phyloP scores from a whole-genome alignment of 177 flowering plant genomes.

The Vitis hybrid region DNA sequence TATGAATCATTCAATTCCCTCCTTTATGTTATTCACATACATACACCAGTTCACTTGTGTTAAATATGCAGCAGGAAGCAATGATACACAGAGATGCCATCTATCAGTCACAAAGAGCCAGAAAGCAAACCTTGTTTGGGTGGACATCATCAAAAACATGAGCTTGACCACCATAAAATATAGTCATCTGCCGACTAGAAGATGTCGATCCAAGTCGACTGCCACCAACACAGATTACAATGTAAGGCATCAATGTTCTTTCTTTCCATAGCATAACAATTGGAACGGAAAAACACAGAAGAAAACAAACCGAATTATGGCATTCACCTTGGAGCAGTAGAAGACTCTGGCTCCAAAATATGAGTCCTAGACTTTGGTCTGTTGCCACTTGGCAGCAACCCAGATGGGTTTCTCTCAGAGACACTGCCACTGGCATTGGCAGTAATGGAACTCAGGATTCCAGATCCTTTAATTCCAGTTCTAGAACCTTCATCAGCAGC shows the following conservation, averaged over 20 bases:
- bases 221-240: constrained; percentile 17
- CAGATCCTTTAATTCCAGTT: constrained; percentile 90
- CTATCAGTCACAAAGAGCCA: constrained; percentile 6
- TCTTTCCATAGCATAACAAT: not conserved
- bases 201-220: constrained; percentile 51
- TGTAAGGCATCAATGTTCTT: not conserved
- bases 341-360: constrained; percentile 48
- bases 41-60: too few species aligned
- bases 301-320: not conserved
- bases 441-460: constrained; percentile 53
- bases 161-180: constrained; percentile 85
- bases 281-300: not conserved
- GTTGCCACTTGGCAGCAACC: constrained; percentile 31
- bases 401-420: constrained; percentile 46
- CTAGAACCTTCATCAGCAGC: constrained; percentile 99
- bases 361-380: constrained; percentile 40
- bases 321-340: constrained; percentile 49
- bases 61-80: too few species aligned
- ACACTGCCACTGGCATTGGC: constrained; percentile 37
- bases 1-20: too few species aligned
- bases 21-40: too few species aligned
- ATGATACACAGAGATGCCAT: not conserved
- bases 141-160: constrained; percentile 90
- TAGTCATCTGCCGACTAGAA: constrained; percentile 69
- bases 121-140: constrained; percentile 63